phyloP scores from a whole-genome alignment of 2,329 filamentous ascomycete species.

The Penicillium sp. region DNA sequence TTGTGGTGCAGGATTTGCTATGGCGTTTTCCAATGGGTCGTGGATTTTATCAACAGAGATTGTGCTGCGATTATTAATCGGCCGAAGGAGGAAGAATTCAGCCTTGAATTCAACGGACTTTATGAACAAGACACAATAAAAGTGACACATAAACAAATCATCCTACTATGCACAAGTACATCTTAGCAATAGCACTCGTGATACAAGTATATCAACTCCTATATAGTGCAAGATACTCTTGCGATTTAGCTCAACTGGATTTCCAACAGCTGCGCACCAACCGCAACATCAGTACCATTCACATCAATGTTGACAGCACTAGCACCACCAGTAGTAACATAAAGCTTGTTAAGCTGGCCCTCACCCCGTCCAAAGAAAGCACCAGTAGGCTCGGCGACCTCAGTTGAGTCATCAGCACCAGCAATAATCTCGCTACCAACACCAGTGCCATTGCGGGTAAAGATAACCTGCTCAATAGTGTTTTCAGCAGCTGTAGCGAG shows the following conservation, averaged over 20 bases:
- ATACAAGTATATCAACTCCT: neutral
- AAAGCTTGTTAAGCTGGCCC: neutral
- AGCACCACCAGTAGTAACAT: neutral
- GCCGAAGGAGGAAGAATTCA: neutral
- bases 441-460: neutral
- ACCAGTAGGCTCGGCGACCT: neutral
- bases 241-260: neutral
- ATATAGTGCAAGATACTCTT: neutral
- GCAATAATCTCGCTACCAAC: constrained; percentile 1
- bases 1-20: neutral
- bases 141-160: too few species aligned
- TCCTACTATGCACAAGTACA: too few species aligned
- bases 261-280: neutral
- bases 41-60: too few species aligned
- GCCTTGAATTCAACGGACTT: neutral
- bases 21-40: neutral
- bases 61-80: too few species aligned
- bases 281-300: neutral
- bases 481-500: neutral
- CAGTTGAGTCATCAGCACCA: constrained; percentile 1
- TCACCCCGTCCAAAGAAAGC: neutral
- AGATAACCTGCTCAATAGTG: constrained; percentile 5
- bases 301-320: neutral
- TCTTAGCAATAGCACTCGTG: too few species aligned
- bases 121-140: too few species aligned